Conservation (phyloP, 495 filamentous ascomycete genomes). For the Penicillium pulvis region DNA sequence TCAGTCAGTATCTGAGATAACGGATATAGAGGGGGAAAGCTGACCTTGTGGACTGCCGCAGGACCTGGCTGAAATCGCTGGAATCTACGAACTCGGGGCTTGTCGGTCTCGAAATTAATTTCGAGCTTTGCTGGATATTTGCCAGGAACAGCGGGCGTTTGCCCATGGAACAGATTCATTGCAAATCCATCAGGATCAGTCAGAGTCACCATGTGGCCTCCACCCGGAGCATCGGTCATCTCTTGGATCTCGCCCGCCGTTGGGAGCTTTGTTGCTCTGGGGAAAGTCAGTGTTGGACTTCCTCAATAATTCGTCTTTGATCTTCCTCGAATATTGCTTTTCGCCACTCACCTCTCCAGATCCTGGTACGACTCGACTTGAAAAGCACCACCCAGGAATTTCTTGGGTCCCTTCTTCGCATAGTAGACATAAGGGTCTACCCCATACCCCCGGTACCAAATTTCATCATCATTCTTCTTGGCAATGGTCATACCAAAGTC, state of each 20-base stretch:
- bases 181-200: constrained; percentile 39
- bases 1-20: constrained; percentile 38
- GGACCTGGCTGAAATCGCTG: constrained; percentile 55
- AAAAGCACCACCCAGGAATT: constrained; percentile 57
- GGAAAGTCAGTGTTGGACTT: neutral
- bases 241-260: constrained; percentile 30
- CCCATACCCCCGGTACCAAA: constrained; percentile 63
- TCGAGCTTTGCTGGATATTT: constrained; percentile 27
- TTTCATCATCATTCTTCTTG: constrained; percentile 45
- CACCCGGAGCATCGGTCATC: constrained; percentile 34
- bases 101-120: constrained; percentile 34
- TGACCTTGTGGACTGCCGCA: constrained; percentile 64
- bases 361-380: constrained; percentile 60
- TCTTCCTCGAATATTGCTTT: neutral
- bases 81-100: constrained; percentile 30
- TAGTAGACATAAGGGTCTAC: constrained; percentile 59
- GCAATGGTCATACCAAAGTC: constrained; percentile 60
- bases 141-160: constrained; percentile 18
- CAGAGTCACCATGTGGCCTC: constrained; percentile 34
- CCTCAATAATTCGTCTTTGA: neutral
- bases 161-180: constrained; percentile 38
- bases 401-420: constrained; percentile 46
- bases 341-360: constrained; percentile 35
- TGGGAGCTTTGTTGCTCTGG: constrained; percentile 27
- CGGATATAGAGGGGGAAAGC: neutral